phyloP scores from a whole-genome alignment of 163 green algal species.

The Picocystis sp. region DNA sequence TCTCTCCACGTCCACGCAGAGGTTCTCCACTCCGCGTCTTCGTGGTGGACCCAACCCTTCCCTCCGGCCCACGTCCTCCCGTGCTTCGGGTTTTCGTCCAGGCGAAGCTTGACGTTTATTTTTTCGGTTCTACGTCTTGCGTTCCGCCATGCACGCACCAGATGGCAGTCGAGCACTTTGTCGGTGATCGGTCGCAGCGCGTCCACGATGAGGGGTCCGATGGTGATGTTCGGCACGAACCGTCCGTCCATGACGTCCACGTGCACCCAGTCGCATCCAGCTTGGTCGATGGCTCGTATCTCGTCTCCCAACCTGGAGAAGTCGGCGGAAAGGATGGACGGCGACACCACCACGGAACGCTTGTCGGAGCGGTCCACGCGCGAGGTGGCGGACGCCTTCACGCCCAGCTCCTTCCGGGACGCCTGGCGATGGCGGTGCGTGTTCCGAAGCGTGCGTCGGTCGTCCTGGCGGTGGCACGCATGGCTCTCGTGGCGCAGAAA shows the following conservation, averaged over 20 bases:
- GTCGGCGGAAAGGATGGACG: slow-evolving; percentile 93
- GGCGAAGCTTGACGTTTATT: no score
- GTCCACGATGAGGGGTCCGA: slow-evolving; percentile 88
- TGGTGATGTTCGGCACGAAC: slow-evolving; percentile 96
- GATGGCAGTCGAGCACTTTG: slow-evolving; percentile 82
- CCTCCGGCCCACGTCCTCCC: no score
- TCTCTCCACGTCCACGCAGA: no score
- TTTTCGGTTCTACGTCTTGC: background rate
- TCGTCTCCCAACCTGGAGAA: slow-evolving; percentile 87
- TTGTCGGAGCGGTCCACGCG: slow-evolving; percentile 31
- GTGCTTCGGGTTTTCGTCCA: no score
- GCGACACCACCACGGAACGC: slow-evolving; percentile 54
- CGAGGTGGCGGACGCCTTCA: slow-evolving; percentile 5
- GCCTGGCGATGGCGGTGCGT: no score
- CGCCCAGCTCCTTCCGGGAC: no score
- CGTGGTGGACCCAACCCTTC: no score
- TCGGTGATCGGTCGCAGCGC: slow-evolving; percentile 86
- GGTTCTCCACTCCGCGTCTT: no score
- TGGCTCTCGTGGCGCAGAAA: no score
- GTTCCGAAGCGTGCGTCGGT: no score
- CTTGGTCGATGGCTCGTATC: slow-evolving; percentile 69
- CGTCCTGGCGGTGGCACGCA: no score
- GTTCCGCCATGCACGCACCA: slow-evolving; percentile 36
- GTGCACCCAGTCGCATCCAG: slow-evolving; percentile 84
- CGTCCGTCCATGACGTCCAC: slow-evolving; percentile 86